Base-by-base conservation (phyloP, 768 basidiomycete genomes). In the Terana coerulea region DNA sequence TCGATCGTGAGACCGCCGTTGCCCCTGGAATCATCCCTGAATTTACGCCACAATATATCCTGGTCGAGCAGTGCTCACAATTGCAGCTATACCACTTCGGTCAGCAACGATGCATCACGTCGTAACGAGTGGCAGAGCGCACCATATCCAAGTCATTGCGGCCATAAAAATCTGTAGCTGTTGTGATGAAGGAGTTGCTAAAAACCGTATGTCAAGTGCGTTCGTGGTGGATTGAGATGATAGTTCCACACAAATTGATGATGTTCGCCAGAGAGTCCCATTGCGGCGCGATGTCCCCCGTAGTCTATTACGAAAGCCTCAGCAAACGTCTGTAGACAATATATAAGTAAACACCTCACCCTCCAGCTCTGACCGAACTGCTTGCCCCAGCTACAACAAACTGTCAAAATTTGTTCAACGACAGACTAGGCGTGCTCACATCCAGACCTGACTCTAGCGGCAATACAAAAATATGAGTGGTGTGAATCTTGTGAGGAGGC, bases 141-240 rank as follows among this genome's bases (percentile, higher is more conserved):
- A 84, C 83, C 47, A 86, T 83, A 63, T 86, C 84, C 69, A 87
- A 69, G 61, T 86, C 84, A 52, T 83, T 84, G 52, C 77, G 78
- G 12, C 83, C 83, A 55, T 81, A 84, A 59, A 85, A 86, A 64
- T 85, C 82, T 8, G 78, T 76, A 3, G 81, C 78, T 69, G 73
- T 78, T 0, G 82, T 74, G 55, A 74, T 71, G 62, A 86, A 86
- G 2, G 84, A 85, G 56, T 84, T 86, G 51, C 83, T 86, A 53
- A 14, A 11, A 15, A 21, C 6, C 24, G 30, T 14, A 5, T 7
- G 11, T 30, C 42, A 36, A 25, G n/a, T 21, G 35, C 35, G 7
- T n/a, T 26, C 9, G 5, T 10, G 19, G 9, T 5, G 3, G 17
- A 1, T 24, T 3, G 19, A n/a, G 53, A 12, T 54, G 43, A 37